Evolutionary conservation across 1,139 yeast genomes (phyloP).

Genomic region (Debaryomycetaceae sp.): DNA sequence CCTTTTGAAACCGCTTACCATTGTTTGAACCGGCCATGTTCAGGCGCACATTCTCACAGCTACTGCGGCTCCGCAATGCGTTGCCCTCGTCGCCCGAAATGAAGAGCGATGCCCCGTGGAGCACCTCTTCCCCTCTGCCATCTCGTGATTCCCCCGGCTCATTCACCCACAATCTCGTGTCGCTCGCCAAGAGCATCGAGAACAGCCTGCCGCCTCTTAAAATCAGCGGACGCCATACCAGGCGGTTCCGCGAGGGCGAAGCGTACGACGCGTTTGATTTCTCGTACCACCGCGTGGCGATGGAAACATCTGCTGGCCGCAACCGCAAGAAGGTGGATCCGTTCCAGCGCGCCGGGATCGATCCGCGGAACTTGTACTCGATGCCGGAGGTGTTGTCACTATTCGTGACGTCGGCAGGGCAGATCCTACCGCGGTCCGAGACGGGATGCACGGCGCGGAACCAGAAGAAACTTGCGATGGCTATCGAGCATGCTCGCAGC

Average conservation of each 20-base stretch:
- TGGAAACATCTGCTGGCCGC: slow-evolving; percentile 19
- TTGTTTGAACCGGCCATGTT: too few relatives aligned
- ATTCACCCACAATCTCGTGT: slow-evolving; percentile 15
- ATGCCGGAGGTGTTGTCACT: slow-evolving; percentile 54
- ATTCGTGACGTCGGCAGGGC: slow-evolving; percentile 54
- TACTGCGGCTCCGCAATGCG: slow-evolving; percentile 4
- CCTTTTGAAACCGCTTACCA: too few relatives aligned
- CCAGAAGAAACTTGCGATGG: slow-evolving; percentile 55
- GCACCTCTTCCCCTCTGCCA: not conserved
- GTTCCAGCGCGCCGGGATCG: slow-evolving; percentile 45
- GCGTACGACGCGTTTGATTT: slow-evolving; percentile 71
- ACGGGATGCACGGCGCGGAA: slow-evolving; percentile 54
- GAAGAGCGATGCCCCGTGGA: slow-evolving; percentile 10
- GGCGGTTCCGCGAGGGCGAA: slow-evolving; percentile 30
- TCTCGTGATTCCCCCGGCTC: slow-evolving; percentile 3
- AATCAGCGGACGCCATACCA: slow-evolving; percentile 23
- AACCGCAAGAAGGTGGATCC: slow-evolving; percentile 16
- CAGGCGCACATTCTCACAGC: too few relatives aligned
- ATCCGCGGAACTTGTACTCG: slow-evolving; percentile 55
- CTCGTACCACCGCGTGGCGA: slow-evolving; percentile 40
- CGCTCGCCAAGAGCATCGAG: slow-evolving; percentile 20
- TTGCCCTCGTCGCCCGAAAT: slow-evolving; percentile 23
- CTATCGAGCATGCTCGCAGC: slow-evolving; percentile 59
- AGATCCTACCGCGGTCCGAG: slow-evolving; percentile 53
- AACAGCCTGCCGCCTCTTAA: slow-evolving; percentile 16